Percentiles rank a stretch among this genome's conserved stretches.
Conservation (phyloP, 352 stramenopile species). For the Phytophthora tubulina region DNA sequence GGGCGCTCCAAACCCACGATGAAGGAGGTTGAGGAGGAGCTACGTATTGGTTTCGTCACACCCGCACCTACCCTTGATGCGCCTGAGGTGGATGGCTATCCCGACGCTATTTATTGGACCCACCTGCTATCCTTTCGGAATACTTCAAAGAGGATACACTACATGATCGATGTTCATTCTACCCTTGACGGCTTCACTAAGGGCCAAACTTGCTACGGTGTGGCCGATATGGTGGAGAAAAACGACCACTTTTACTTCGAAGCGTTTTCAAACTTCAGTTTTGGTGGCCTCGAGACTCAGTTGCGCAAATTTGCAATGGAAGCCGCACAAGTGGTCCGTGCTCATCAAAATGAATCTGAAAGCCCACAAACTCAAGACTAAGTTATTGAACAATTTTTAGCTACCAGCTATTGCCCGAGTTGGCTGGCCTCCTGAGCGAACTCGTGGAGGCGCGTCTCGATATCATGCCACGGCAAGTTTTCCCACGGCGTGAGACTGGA, state of each 20-base stretch:
- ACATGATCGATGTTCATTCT: conserved; percentile 65
- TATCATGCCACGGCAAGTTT: conserved; percentile 33
- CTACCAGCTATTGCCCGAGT: background rate
- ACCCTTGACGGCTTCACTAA: conserved; percentile 43
- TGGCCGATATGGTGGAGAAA: conserved; percentile 30
- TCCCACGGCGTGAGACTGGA: conserved; percentile 34
- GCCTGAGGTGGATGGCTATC: conserved; percentile 34
- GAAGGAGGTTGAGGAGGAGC: conserved; percentile 29
- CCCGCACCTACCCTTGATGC: conserved; percentile 33
- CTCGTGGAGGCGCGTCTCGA: conserved; percentile 14
- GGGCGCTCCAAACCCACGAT: conserved; percentile 16
- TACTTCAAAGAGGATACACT: conserved; percentile 49
- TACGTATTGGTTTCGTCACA: conserved; percentile 16
- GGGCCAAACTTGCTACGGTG: conserved; percentile 69
- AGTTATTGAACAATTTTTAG: conserved; percentile 13
- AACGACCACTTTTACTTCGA: conserved; percentile 41
- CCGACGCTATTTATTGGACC: conserved; percentile 71
- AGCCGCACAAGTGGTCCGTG: conserved; percentile 27
- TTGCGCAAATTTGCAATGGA: conserved; percentile 39
- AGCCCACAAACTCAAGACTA: conserved; percentile 4
- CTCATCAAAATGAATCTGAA: conserved; percentile 17
- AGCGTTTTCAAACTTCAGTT: conserved; percentile 32
- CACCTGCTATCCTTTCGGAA: conserved; percentile 73
- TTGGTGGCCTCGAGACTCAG: conserved; percentile 34
- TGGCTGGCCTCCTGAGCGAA: background rate